A percentile compares a stretch with the other conserved stretches of the same genome.
These are phyloP conservation scores for Alnus glutinosa DNA, from an alignment of 306 rosid genomes.

Conservation along the genomic window DNA sequence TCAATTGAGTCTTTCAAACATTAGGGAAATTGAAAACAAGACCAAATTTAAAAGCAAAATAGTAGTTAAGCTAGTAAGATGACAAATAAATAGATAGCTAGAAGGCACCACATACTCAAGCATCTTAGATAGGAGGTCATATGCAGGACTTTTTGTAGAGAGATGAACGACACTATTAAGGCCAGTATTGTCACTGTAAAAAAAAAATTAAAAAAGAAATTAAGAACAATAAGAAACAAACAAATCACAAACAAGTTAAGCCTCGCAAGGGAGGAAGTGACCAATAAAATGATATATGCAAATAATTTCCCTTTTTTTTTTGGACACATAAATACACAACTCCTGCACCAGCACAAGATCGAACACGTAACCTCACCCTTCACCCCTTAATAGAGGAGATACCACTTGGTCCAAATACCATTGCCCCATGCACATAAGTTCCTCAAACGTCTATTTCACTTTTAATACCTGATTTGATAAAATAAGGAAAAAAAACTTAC, in stretches of 20 bases:
- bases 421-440: background rate
- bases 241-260: constrained; percentile 2
- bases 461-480: constrained; percentile 1
- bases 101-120: constrained; percentile 81
- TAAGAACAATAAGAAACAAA: background rate
- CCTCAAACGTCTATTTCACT: constrained; percentile 2
- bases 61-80: constrained; percentile 8
- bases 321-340: background rate
- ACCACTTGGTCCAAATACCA: background rate
- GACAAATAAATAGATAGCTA: background rate
- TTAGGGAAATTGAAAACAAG: background rate
- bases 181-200: constrained; percentile 78
- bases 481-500: constrained; percentile 45
- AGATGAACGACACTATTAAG: constrained; percentile 74
- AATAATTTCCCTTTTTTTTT: background rate
- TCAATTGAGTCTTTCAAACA: background rate
- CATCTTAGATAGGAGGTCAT: constrained; percentile 92
- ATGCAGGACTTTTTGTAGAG: constrained; percentile 77
- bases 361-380: background rate
- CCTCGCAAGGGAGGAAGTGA: background rate
- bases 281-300: background rate
- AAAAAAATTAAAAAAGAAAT: constrained; percentile 17
- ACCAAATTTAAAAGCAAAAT: background rate
- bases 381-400: background rate
- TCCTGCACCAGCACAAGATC: background rate